Percentiles rank a stretch among this genome's conserved stretches.
phyloP scores from a whole-genome alignment of 2,329 filamentous ascomycete species.

The Alternaria solani region DNA sequence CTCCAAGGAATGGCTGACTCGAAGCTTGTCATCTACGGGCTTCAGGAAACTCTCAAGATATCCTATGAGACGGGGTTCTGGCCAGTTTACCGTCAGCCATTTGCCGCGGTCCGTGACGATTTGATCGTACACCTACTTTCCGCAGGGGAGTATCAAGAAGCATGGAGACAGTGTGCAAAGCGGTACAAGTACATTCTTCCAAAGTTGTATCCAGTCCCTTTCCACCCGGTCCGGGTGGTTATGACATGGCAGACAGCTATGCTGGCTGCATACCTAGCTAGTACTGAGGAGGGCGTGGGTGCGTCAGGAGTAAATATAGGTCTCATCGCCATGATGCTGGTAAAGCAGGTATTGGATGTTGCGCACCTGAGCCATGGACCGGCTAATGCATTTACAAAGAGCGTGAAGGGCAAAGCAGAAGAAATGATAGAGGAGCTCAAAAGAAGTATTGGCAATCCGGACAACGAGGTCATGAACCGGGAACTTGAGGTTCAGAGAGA shows the following conservation, averaged over 20 bases:
- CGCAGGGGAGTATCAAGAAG: constrained; percentile 54
- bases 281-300: constrained; percentile 32
- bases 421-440: constrained; percentile 40
- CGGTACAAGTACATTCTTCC: constrained; percentile 62
- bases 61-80: constrained; percentile 54
- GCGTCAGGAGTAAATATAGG: constrained; percentile 52
- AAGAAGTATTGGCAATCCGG: constrained; percentile 31
- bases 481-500: constrained; percentile 40
- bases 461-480: constrained; percentile 29
- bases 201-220: constrained; percentile 56
- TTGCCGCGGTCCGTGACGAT: constrained; percentile 62
- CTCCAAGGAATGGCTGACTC: constrained; percentile 32
- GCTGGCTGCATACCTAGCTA: constrained; percentile 46
- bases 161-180: constrained; percentile 61
- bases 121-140: constrained; percentile 60
- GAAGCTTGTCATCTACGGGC: constrained; percentile 42
- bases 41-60: constrained; percentile 52
- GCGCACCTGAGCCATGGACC: constrained; percentile 55
- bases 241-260: constrained; percentile 55
- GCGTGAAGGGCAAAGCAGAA: constrained; percentile 49
- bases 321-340: constrained; percentile 54
- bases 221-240: constrained; percentile 64
- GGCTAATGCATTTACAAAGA: constrained; percentile 52
- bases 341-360: constrained; percentile 52
- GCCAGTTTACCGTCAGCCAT: constrained; percentile 63